phyloP scores from a whole-genome alignment of 768 basidiomycete species.

The Mycena indigotica region DNA sequence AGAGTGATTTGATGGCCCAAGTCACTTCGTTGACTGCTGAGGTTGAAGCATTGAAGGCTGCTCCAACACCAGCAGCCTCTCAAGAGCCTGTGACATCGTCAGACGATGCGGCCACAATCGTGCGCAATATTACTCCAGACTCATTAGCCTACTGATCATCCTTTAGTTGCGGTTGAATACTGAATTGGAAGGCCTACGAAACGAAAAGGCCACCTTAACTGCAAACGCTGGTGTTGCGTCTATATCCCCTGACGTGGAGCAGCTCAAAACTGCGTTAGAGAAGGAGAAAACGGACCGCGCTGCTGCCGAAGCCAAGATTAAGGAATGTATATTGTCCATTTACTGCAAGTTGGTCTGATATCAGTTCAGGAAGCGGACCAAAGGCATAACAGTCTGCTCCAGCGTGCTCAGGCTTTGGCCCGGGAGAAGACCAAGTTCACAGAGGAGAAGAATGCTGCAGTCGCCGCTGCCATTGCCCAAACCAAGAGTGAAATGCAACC shows the following conservation, averaged over 20 bases:
- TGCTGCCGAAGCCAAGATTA: conserved; percentile 59
- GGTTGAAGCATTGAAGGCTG: conserved; percentile 33
- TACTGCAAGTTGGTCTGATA: no score
- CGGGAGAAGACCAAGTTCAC: conserved; percentile 45
- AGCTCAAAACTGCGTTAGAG: conserved; percentile 50
- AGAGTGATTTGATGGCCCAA: conserved; percentile 39
- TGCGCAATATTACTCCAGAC: conserved; percentile 24
- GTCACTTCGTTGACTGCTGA: conserved; percentile 41
- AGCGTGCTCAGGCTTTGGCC: conserved; percentile 53
- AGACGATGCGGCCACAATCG: conserved; percentile 41
- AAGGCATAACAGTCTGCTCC: conserved; percentile 65
- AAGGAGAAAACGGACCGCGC: conserved; percentile 63
- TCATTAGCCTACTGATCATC: not conserved
- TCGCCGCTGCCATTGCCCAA: conserved; percentile 62
- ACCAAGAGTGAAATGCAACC: conserved; percentile 48
- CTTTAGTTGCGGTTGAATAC: conserved; percentile 39
- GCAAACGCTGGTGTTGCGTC: conserved; percentile 32
- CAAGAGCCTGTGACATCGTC: conserved; percentile 22
- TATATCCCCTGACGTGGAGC: conserved; percentile 26
- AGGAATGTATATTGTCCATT: conserved; percentile 39
- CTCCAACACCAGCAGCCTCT: conserved; percentile 21
- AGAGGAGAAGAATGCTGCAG: conserved; percentile 50
- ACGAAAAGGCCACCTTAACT: conserved; percentile 55
- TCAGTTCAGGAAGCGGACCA: conserved; percentile 40
- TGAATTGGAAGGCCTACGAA: conserved; percentile 64